Evolutionary conservation across 148 eudicot genomes (phyloP), one percentile per base, ranked within the genome.

Genomic region (Diospyros kaki): DNA sequence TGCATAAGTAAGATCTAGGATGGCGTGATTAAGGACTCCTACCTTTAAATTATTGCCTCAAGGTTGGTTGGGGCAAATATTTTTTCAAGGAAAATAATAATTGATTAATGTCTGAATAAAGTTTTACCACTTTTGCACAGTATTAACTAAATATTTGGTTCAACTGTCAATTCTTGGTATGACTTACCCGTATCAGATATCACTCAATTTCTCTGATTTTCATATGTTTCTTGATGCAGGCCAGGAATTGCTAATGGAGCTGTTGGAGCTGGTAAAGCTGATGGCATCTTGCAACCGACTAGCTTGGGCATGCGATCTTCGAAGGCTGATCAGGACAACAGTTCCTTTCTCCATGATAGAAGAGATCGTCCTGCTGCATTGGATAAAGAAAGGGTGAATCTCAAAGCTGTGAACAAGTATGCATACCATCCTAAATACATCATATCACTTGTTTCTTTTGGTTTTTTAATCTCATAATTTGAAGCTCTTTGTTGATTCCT

Each of bases 301-400:
- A 76, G 84, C 80, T 69, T 79, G 76, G 85, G 81, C 78, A 73
- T 84, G 79, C 89, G 89, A 38, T 73, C 88, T 72, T 79, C 86
- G 75, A 81, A 85, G 86, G 64, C 86, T 75, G 93, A 89, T 38
- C 88, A 83, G 55, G 93, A 87, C 48, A 84, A 56, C 71, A 80
- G 67, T 68, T 63, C 85, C 63, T 67, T 76, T 73, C 82, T 82
- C 75, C 78, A 76, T 60, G 89, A 87, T 71, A 84, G 82, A 82
- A 83, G 77, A 73, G 92, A 86, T 18, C 85, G 84, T 41, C 71
- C 83, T 10, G 73, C 59, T 69, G 77, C 70, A 63, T 73, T 77
- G 58, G 91, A 89, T 52, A 87, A 86, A 69, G 94, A 87, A 74
- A 86, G 84, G 73, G 81, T 81, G 65, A 90, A 86, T 70, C 62